A percentile compares a stretch with the other conserved stretches of the same genome.
These are phyloP conservation scores for Mycena polygramma DNA, from an alignment of 768 basidiomycete species.

Conservation along the genomic window DNA sequence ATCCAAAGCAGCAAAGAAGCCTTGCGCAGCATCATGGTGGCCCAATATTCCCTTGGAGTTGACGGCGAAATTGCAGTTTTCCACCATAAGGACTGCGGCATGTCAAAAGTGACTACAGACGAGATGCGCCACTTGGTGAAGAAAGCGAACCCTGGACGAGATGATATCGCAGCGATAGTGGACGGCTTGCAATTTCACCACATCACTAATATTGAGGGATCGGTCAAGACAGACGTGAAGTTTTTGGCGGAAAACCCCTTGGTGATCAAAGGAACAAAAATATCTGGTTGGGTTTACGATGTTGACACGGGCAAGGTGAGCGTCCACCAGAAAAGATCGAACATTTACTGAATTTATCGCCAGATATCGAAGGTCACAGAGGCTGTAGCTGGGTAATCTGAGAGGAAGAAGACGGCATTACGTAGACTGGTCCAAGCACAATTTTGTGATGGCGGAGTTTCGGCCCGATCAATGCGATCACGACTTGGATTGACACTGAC, in stretches of 20 bases:
- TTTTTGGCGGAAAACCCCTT: slow-evolving; percentile 58
- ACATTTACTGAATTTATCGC: not conserved
- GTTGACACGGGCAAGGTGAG: slow-evolving; percentile 66
- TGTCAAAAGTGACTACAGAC: slow-evolving; percentile 60
- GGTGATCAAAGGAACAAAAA: slow-evolving; percentile 52
- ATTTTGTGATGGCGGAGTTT: not conserved
- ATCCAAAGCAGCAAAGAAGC: slow-evolving; percentile 56
- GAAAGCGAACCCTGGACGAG: slow-evolving; percentile 41
- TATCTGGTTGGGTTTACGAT: slow-evolving; percentile 66
- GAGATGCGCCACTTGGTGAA: slow-evolving; percentile 55
- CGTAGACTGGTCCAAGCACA: not conserved
- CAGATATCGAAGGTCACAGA: slow-evolving; percentile 17
- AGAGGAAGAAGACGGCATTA: too few relatives aligned
- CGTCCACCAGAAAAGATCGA: not conserved
- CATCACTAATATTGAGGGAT: slow-evolving; percentile 54
- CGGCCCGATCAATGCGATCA: not conserved
- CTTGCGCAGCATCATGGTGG: slow-evolving; percentile 62
- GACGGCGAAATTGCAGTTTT: slow-evolving; percentile 60
- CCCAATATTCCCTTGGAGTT: slow-evolving; percentile 66
- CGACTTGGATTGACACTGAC: too few relatives aligned
- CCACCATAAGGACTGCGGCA: slow-evolving; percentile 70
- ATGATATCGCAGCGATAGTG: slow-evolving; percentile 43
- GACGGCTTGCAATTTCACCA: slow-evolving; percentile 58
- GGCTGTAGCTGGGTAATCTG: not conserved
- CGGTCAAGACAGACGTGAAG: slow-evolving; percentile 59